Evolutionary conservation across 2,329 filamentous ascomycete species (phyloP), one percentile per base, ranked within the genome.

Genomic region (Gyromitra esculenta): DNA sequence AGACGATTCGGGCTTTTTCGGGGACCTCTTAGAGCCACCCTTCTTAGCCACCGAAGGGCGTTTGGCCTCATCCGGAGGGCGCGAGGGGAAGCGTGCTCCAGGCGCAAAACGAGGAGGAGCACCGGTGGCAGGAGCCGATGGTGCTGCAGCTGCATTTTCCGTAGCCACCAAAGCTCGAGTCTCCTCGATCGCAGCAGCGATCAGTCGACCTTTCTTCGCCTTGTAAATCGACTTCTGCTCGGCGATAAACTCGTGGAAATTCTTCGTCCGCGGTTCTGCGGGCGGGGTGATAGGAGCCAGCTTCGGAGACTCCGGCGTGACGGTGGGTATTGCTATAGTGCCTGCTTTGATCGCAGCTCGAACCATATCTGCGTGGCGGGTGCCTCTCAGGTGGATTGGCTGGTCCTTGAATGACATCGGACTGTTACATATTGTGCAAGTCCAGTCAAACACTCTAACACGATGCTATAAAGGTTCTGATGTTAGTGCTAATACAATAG

Each of bases 21-120:
- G 21, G 5, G 9, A 9, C 8, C 25, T 54, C 50, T 54, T 21
- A 11, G 21, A 25, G 25, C 13, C 25, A 60, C 3, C 57, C 37
- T 5, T 11, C 37, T 21, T 21, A 43, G 37, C 37, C 9, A 60
- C 6, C 5, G 11, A 35, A 41, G 57, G 35, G n/a, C 18, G 41
- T 9, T 41, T n/a, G 13, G n/a, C 15, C 8, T 13, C n/a, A 5
- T n/a, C 13, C 18, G 54, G 54, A n/a, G 31, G 31, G 11, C 57
- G 57, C 9, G 57, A 21, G 11, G 57, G 57, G n/a, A 43, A 43
- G 9, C 57, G 37, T 43, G 37, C 37, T 9, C 57, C 37, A 8
- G 57, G 57, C 13, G 35, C 37, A 41, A 60, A 60, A 18, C 57
- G 57, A 60, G 57, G 57, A 60, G 57, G 57, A n/a, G 21, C 5